These are phyloP conservation scores for Meredithiella fracta DNA, from an alignment of 2,329 filamentous ascomycete species.

Conservation along the genomic window DNA sequence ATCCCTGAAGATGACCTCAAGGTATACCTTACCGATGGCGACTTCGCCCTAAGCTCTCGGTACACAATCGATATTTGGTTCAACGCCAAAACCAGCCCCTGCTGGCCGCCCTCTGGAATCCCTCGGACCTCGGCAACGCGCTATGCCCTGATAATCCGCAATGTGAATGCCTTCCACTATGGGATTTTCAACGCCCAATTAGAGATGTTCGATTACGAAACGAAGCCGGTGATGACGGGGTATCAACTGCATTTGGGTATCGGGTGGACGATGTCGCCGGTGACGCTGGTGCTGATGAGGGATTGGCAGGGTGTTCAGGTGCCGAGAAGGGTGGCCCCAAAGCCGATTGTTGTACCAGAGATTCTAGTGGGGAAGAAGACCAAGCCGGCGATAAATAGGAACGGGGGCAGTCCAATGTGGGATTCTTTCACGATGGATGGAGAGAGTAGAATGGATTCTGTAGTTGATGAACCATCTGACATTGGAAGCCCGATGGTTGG, in stretches of 20 bases:
- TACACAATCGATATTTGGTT: slow-evolving; percentile 37
- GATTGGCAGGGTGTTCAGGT: background rate
- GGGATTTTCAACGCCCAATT: slow-evolving; percentile 1
- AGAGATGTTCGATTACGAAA: slow-evolving; percentile 11
- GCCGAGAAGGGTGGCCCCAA: background rate
- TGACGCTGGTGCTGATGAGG: background rate
- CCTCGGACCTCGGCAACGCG: slow-evolving; percentile 3
- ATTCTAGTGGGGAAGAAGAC: no score
- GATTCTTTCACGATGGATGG: no score
- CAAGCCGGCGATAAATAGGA: no score
- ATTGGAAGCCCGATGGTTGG: no score
- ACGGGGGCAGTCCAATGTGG: no score
- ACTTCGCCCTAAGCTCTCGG: slow-evolving; percentile 31
- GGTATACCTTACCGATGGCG: slow-evolving; percentile 31
- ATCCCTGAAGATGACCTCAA: slow-evolving; percentile 29
- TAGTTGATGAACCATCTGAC: no score
- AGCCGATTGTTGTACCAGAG: background rate
- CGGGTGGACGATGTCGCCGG: slow-evolving; percentile 1
- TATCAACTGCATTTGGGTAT: slow-evolving; percentile 6
- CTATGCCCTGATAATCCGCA: slow-evolving; percentile 10
- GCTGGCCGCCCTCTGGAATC: slow-evolving; percentile 35
- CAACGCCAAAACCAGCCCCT: slow-evolving; percentile 31
- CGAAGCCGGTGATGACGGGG: background rate
- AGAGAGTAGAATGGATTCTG: no score
- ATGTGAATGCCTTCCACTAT: slow-evolving; percentile 11